phyloP scores from a whole-genome alignment of 352 stramenopile genomes.

The Pythium monospermum region DNA sequence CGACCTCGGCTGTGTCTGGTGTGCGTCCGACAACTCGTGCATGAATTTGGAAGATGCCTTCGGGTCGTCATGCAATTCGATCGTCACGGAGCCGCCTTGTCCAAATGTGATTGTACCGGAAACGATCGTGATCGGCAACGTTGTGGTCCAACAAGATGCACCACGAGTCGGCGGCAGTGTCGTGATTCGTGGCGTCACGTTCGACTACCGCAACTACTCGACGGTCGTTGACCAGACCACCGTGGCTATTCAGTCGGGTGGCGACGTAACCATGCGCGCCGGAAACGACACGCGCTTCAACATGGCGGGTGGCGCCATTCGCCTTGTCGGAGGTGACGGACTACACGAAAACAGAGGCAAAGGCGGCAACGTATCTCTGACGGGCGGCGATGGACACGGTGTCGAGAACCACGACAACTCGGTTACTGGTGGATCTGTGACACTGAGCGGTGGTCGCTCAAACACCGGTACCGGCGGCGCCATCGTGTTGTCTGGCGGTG shows the following conservation, averaged over 20 bases:
- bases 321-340: constrained; percentile 60
- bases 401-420: constrained; percentile 66
- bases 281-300: constrained; percentile 73
- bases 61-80: constrained; percentile 65
- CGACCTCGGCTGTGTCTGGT: constrained; percentile 84
- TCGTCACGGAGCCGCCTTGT: constrained; percentile 86
- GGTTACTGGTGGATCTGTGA: constrained; percentile 66
- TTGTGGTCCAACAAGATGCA: constrained; percentile 44
- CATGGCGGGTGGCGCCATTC: constrained; percentile 43
- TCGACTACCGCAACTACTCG: constrained; percentile 31
- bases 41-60: constrained; percentile 84
- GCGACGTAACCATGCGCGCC: constrained; percentile 48
- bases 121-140: constrained; percentile 46
- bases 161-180: constrained; percentile 36
- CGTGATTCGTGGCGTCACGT: constrained; percentile 32
- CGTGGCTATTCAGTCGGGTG: constrained; percentile 36
- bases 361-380: constrained; percentile 69
- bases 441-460: constrained; percentile 60
- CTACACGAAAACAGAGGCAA: constrained; percentile 70
- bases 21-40: constrained; percentile 77
- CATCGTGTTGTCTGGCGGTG: constrained; percentile 41
- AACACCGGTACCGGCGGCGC: constrained; percentile 54
- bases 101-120: constrained; percentile 68
- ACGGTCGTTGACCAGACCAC: constrained; percentile 36
- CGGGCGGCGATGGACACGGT: constrained; percentile 63